Conservation (phyloP, 2,329 filamentous ascomycete species). For the Dendryphion nanum region DNA sequence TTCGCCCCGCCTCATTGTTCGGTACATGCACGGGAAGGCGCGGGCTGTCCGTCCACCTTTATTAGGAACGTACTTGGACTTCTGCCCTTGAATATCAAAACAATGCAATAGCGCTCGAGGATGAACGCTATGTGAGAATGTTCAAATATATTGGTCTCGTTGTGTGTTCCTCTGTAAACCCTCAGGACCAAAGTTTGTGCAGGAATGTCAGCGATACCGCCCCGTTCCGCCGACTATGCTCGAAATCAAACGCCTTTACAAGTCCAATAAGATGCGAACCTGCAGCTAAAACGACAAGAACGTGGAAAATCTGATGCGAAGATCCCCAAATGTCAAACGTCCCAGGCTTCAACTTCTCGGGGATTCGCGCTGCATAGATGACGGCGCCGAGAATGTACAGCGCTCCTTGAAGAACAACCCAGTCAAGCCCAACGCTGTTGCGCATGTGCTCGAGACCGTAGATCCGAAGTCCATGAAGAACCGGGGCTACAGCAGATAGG, state of each 20-base stretch:
- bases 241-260: slow-evolving; percentile 80
- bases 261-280: slow-evolving; percentile 78
- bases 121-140: no score
- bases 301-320: slow-evolving; percentile 95
- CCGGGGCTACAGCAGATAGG: slow-evolving; percentile 76
- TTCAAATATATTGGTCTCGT: no score
- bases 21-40: no score
- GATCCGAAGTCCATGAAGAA: slow-evolving; percentile 70
- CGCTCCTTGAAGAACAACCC: slow-evolving; percentile 75
- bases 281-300: slow-evolving; percentile 81
- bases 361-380: slow-evolving; percentile 83
- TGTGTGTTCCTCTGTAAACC: neutral
- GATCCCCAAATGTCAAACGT: slow-evolving; percentile 87
- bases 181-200: slow-evolving; percentile 11
- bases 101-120: no score
- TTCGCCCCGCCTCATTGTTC: no score
- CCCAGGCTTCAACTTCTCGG: slow-evolving; percentile 76
- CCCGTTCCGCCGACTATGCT: slow-evolving; percentile 55
- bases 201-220: slow-evolving; percentile 12
- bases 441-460: slow-evolving; percentile 68
- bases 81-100: no score
- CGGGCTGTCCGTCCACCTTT: no score
- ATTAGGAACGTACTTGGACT: no score
- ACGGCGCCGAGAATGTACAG: slow-evolving; percentile 84
- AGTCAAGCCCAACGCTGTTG: slow-evolving; percentile 73